Percentiles rank a stretch among this genome's conserved stretches.
phyloP scores from a whole-genome alignment of 805 yeast species.

The Metschnikowia noctiluminum region DNA sequence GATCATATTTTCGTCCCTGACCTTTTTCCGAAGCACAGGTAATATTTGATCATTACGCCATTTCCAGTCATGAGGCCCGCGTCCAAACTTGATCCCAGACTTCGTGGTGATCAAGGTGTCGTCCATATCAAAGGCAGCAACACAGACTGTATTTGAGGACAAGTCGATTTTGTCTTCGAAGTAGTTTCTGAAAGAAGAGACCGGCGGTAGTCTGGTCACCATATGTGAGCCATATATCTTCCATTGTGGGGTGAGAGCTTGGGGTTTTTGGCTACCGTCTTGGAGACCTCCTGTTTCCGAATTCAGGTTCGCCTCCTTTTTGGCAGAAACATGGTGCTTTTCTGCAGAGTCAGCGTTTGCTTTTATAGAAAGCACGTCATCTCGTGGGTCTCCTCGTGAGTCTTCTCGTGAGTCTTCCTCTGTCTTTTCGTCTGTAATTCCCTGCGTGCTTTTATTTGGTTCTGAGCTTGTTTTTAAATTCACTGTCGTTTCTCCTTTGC shows the following conservation, averaged over 20 bases:
- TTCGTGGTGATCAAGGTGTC: conserved; percentile 69
- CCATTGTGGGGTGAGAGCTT: conserved; percentile 21
- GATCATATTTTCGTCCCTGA: conserved; percentile 28
- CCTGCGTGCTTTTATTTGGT: too few relatives aligned
- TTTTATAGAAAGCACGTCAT: too few relatives aligned
- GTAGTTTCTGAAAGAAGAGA: conserved; percentile 1
- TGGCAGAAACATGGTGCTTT: too few relatives aligned
- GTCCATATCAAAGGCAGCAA: conserved; percentile 85
- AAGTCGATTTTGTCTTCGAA: not conserved
- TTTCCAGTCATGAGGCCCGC: conserved; percentile 70
- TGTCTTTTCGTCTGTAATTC: too few relatives aligned
- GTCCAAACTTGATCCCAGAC: conserved; percentile 57
- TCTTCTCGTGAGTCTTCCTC: too few relatives aligned
- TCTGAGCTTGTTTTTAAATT: too few relatives aligned
- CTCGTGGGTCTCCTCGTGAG: too few relatives aligned
- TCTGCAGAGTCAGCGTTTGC: too few relatives aligned
- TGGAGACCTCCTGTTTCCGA: too few relatives aligned
- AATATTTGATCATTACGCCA: conserved; percentile 32
- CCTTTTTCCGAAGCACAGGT: conserved; percentile 21
- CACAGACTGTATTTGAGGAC: not conserved
- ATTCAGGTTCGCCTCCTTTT: too few relatives aligned
- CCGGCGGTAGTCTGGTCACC: conserved; percentile 39
- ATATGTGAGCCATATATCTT: conserved; percentile 40
- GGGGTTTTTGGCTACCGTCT: too few relatives aligned
- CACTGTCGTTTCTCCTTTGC: not conserved